Percentiles rank a stretch among this genome's conserved stretches.
Evolutionary conservation across 148 eudicot species (phyloP).

Genomic region (Fagopyrum esculentum): DNA sequence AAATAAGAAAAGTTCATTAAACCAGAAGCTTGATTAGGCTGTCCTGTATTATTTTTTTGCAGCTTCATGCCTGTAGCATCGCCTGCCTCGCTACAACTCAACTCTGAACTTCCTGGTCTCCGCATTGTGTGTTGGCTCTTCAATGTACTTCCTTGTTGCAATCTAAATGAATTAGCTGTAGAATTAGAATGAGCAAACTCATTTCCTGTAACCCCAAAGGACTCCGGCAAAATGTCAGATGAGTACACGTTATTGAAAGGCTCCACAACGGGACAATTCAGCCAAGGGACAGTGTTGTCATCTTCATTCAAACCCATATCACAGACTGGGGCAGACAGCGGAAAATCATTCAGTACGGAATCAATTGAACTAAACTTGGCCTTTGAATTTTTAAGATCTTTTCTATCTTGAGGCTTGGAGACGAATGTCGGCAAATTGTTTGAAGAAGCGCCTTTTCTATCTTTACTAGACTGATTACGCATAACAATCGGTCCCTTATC

Average conservation of each 20-base stretch:
- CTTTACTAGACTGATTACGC: constrained; percentile 22
- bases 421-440: constrained; percentile 32
- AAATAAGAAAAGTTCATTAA: constrained; percentile 62
- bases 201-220: constrained; percentile 54
- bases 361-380: constrained; percentile 37
- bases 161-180: constrained; percentile 18
- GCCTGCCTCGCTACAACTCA: constrained; percentile 24
- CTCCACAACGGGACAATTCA: constrained; percentile 49
- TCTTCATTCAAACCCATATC: constrained; percentile 46
- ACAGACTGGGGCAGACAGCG: constrained; percentile 39
- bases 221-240: constrained; percentile 58
- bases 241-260: constrained; percentile 41
- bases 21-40: constrained; percentile 34
- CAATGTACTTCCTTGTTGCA: neutral
- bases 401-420: constrained; percentile 32
- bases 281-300: constrained; percentile 68
- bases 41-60: constrained; percentile 38
- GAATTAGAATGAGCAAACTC: constrained; percentile 15
- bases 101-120: constrained; percentile 42
- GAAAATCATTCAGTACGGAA: constrained; percentile 32
- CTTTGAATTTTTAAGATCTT: constrained; percentile 24
- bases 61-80: constrained; percentile 24
- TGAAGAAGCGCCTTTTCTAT: constrained; percentile 23
- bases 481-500: constrained; percentile 20
- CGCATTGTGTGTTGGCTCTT: constrained; percentile 28